Base-by-base conservation (phyloP, 192 early-diverging fungal genomes). In the Coemansia sp. region DNA sequence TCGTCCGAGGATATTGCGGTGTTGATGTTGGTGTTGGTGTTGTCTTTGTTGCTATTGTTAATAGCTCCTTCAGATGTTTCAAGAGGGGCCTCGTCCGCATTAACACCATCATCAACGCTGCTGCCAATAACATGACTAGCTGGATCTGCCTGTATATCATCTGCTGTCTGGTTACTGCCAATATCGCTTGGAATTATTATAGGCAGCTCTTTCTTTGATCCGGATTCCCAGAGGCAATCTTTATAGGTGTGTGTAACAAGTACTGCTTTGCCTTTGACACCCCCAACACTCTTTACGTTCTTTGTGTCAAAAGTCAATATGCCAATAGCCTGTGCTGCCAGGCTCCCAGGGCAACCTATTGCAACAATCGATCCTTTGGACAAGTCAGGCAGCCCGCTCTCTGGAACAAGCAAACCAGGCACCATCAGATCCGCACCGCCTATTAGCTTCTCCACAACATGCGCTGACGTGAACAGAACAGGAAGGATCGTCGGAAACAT, bases 261-360 rank as follows among this genome's bases (percentile, higher is more conserved):
- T 1, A 98, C 89, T 0, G 91, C 94, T 65, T 94, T 92, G 9
- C 95, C 95, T 71, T 91, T 93, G 53, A 79, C 87, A 9, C 85
- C 85, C 5, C 68, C 66, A 18, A 79, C 72, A 52, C 66, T 72
- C 15, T 79, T 76, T 18, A 89, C 74, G 4, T 79, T 82, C 7
- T 77, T 67, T 7, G 83, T 84, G 63, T 89, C 76, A 32, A 90
- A 41, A 9, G 79, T 76, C 80, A 91, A 85, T 5, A 81, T 86
- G 13, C 92, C 92, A 4, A 95, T 84, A 1, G 91, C 92, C 62
- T 70, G 76, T 16, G 75, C 81, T 2, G 72, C 72, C 63, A 57
- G 52, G 48, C 54, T 67, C 5, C 75, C 75, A 21, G 72, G 74
- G 32, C 71, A 71, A 57, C 76, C 71, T 4, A 76, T 49, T 21